These are phyloP conservation scores for Ganoderma boninense DNA, from an alignment of 1,284 basidiomycete species.

Conservation along the genomic window DNA sequence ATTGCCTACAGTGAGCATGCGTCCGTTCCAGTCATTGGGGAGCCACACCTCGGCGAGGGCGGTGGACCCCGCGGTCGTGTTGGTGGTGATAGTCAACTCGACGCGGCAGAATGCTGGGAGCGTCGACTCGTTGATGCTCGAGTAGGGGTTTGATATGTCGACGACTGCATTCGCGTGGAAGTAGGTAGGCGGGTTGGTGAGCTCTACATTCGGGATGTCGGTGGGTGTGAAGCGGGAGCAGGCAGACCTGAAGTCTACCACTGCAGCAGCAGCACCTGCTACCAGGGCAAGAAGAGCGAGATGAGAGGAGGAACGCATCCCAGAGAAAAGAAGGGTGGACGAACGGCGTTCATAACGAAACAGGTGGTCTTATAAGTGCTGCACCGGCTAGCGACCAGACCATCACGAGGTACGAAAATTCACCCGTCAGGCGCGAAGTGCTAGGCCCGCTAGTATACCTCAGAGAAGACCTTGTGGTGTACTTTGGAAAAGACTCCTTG, in stretches of 20 bases:
- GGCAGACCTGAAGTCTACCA: constrained; percentile 5
- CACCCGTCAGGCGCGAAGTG: background rate
- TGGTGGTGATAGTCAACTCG: constrained; percentile 34
- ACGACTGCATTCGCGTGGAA: constrained; percentile 26
- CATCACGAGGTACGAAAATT: background rate
- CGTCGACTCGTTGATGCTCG: constrained; percentile 30
- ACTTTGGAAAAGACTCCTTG: background rate
- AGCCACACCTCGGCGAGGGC: constrained; percentile 42
- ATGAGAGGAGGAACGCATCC: constrained; percentile 12
- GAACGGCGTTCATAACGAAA: constrained; percentile 3
- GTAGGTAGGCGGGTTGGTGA: constrained; percentile 25
- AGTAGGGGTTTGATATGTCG: constrained; percentile 34
- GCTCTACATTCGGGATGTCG: constrained; percentile 13
- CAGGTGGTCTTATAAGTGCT: constrained; percentile 18
- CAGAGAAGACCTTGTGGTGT: background rate
- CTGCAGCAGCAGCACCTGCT: constrained; percentile 5
- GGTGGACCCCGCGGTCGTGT: constrained; percentile 34
- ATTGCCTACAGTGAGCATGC: constrained; percentile 39
- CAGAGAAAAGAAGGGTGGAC: background rate
- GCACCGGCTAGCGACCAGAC: background rate
- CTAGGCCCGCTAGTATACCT: background rate
- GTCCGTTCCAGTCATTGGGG: constrained; percentile 41
- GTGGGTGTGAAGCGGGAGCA: constrained; percentile 21
- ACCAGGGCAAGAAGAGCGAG: constrained; percentile 18
- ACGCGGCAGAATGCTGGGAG: constrained; percentile 36